These are phyloP conservation scores for Globomyces sp. DNA, from an alignment of 371 early-diverging fungal genomes.

Conservation along the genomic window DNA sequence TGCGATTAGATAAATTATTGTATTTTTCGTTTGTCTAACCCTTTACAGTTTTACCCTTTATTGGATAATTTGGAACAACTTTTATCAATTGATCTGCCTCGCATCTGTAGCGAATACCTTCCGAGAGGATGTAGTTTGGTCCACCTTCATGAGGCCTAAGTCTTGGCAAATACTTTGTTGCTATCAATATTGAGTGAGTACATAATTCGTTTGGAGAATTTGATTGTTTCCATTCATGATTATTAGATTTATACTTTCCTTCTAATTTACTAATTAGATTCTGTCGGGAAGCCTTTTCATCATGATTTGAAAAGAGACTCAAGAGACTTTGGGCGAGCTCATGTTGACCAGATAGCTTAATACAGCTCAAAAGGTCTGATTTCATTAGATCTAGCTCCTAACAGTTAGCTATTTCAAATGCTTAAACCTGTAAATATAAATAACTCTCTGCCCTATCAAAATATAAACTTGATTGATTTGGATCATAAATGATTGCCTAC, in stretches of 20 bases:
- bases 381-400: constrained; percentile 15
- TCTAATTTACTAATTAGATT: too few relatives aligned
- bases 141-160: constrained; percentile 2
- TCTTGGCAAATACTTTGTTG: not conserved
- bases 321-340: not conserved
- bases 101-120: too few relatives aligned
- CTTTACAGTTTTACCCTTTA: too few relatives aligned
- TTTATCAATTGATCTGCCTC: too few relatives aligned
- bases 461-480: not conserved
- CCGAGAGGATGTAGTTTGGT: not conserved
- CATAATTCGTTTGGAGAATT: too few relatives aligned
- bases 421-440: constrained; percentile 15
- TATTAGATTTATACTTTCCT: too few relatives aligned
- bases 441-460: constrained; percentile 13
- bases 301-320: constrained; percentile 1
- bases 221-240: too few relatives aligned
- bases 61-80: too few relatives aligned
- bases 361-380: constrained; percentile 10
- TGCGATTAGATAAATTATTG: too few relatives aligned
- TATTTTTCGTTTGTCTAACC: too few relatives aligned
- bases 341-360: not conserved
- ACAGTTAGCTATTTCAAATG: not conserved
- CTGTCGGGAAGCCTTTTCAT: too few relatives aligned
- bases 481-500: too few relatives aligned
- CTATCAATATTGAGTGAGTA: not conserved